These are phyloP conservation scores for Trapa incisa DNA, from an alignment of 345 rosid genomes.

Conservation along the genomic window DNA sequence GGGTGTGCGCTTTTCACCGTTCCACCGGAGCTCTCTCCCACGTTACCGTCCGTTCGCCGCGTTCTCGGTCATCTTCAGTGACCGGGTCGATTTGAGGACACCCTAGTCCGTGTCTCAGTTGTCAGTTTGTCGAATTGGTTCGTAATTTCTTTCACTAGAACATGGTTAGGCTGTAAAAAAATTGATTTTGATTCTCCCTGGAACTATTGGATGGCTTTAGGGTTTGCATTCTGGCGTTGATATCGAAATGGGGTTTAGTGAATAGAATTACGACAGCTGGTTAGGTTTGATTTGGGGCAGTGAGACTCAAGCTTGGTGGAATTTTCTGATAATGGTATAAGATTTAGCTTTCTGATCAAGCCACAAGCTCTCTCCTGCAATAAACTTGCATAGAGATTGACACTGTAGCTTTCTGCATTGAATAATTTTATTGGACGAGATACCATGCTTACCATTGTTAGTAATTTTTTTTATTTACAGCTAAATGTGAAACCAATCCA, in stretches of 20 bases:
- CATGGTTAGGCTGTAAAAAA: neutral
- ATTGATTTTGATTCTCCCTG: neutral
- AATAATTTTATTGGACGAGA: neutral
- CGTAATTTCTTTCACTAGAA: neutral
- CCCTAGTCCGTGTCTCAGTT: neutral
- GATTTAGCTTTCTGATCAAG: neutral
- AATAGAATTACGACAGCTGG: neutral
- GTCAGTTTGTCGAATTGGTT: neutral
- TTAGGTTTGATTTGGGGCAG: neutral
- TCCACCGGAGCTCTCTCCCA: neutral
- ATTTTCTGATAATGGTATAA: neutral
- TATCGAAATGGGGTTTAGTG: neutral
- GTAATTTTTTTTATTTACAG: neutral
- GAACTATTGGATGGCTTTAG: neutral
- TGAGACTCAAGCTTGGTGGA: neutral
- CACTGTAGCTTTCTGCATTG: neutral
- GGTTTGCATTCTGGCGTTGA: neutral
- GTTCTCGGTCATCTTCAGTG: neutral
- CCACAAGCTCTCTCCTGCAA: neutral
- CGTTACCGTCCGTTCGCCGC: neutral
- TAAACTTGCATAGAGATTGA: neutral
- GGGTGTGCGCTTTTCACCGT: constrained; percentile 6
- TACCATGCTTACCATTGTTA: neutral
- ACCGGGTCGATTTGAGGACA: neutral
- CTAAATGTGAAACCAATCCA: neutral